Percentiles rank a stretch among this genome's conserved stretches.
These are phyloP conservation scores for Leptographium flavum DNA, from an alignment of 2,329 filamentous ascomycete genomes.

Conservation along the genomic window DNA sequence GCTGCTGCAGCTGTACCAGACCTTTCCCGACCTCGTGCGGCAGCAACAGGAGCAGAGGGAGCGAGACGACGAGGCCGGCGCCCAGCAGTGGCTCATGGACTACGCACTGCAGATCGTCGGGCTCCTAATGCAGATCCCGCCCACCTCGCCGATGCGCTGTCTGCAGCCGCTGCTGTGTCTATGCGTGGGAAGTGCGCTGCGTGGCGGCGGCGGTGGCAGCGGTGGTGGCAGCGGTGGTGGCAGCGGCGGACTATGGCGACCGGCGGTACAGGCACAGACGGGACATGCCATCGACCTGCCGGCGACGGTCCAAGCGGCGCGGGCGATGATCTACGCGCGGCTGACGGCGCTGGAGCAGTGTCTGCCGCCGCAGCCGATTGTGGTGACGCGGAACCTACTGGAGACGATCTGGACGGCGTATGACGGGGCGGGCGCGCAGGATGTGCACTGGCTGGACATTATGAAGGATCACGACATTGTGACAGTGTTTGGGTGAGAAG, in stretches of 20 bases:
- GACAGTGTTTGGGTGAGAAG: background rate
- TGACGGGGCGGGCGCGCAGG: constrained; percentile 14
- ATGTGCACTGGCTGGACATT: constrained; percentile 10
- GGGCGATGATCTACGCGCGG: constrained; percentile 20
- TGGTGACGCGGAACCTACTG: constrained; percentile 22
- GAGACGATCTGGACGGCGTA: constrained; percentile 25
- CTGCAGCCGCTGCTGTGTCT: constrained; percentile 13
- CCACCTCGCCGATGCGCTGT: constrained; percentile 12
- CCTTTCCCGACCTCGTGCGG: constrained; percentile 14
- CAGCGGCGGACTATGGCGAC: no score
- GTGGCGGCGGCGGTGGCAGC: background rate
- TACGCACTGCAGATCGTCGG: constrained; percentile 9
- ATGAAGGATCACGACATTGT: constrained; percentile 1
- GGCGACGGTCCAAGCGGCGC: constrained; percentile 11
- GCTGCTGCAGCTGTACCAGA: constrained; percentile 25
- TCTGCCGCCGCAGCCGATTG: constrained; percentile 23
- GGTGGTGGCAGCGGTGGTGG: background rate
- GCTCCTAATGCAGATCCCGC: constrained; percentile 9
- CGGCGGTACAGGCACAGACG: no score
- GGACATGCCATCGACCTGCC: no score
- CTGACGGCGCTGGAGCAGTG: constrained; percentile 22
- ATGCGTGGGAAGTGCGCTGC: constrained; percentile 11
- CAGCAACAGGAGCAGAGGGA: background rate
- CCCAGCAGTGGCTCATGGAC: constrained; percentile 3
- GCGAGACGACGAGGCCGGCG: background rate